A percentile compares a stretch with the other conserved stretches of the same genome.
These are phyloP conservation scores for Aspergillus fructus DNA, from an alignment of 2,329 filamentous ascomycete species.

Conservation along the genomic window DNA sequence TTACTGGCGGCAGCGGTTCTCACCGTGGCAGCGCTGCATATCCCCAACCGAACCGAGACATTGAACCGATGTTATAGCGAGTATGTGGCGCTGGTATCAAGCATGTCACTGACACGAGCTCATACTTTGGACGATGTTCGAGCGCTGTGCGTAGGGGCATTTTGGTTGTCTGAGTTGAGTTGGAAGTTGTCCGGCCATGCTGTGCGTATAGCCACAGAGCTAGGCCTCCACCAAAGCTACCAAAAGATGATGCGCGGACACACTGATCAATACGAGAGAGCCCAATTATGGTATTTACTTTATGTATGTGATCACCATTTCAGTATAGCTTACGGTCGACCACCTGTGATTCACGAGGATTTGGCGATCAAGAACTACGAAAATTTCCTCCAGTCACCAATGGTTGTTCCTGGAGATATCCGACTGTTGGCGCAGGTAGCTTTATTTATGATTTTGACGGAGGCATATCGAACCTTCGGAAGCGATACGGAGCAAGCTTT, in stretches of 20 bases:
- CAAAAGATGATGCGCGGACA: constrained; percentile 51
- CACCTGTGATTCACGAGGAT: constrained; percentile 60
- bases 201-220: constrained; percentile 58
- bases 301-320: constrained; percentile 68
- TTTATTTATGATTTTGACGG: constrained; percentile 59
- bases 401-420: constrained; percentile 55
- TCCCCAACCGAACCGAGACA: constrained; percentile 53
- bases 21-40: constrained; percentile 59
- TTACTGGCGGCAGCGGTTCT: constrained; percentile 57
- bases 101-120: constrained; percentile 58
- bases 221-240: constrained; percentile 57
- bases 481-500: constrained; percentile 55
- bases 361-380: constrained; percentile 59
- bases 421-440: constrained; percentile 60
- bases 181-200: constrained; percentile 63
- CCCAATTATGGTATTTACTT: constrained; percentile 62
- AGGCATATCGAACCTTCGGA: constrained; percentile 57
- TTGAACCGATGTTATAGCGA: constrained; percentile 58
- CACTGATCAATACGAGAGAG: constrained; percentile 53
- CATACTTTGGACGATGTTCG: constrained; percentile 59
- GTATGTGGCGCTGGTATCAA: constrained; percentile 57
- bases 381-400: constrained; percentile 52
- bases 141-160: constrained; percentile 60
- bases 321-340: constrained; percentile 60
- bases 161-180: constrained; percentile 63